These are phyloP conservation scores for Rhodosporidiobolus odoratus DNA, from an alignment of 768 basidiomycete genomes.

Conservation along the genomic window DNA sequence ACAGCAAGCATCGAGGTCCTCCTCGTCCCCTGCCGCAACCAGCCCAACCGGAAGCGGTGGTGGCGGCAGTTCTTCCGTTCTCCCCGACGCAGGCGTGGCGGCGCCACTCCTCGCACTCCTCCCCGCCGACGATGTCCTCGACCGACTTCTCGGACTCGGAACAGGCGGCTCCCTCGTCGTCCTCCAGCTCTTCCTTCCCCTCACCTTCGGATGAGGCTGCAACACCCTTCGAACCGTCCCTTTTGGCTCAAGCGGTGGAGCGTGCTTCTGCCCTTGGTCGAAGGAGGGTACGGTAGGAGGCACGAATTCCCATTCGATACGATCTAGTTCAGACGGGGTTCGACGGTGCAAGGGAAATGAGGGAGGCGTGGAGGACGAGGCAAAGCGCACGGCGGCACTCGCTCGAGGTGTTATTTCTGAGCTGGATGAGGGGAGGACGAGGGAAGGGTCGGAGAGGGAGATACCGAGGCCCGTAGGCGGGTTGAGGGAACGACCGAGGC, in stretches of 20 bases:
- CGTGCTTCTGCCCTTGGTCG: background rate
- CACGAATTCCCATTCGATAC: background rate
- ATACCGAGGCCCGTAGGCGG: background rate
- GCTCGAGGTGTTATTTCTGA: background rate
- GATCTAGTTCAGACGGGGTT: background rate
- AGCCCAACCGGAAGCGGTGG: too few relatives aligned
- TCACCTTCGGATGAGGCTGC: background rate
- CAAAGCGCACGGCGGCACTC: background rate
- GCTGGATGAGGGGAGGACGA: background rate
- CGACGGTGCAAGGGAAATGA: background rate
- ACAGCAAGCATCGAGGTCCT: background rate
- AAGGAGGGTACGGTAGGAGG: background rate
- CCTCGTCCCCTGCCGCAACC: background rate
- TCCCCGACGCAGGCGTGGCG: background rate
- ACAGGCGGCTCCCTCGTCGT: background rate
- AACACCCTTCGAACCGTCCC: background rate
- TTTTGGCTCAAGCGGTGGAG: background rate
- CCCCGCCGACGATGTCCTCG: background rate
- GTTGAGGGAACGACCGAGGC: background rate
- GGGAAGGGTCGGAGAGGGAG: background rate
- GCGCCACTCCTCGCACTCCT: background rate
- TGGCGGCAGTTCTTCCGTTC: too few relatives aligned
- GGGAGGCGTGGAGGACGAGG: background rate
- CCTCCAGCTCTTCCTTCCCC: constrained; percentile 1
- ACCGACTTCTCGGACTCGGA: background rate